Percentiles rank a stretch among this genome's conserved stretches.
phyloP scores from a whole-genome alignment of 73 alveolate genomes.

The Blepharisma stoltei region DNA sequence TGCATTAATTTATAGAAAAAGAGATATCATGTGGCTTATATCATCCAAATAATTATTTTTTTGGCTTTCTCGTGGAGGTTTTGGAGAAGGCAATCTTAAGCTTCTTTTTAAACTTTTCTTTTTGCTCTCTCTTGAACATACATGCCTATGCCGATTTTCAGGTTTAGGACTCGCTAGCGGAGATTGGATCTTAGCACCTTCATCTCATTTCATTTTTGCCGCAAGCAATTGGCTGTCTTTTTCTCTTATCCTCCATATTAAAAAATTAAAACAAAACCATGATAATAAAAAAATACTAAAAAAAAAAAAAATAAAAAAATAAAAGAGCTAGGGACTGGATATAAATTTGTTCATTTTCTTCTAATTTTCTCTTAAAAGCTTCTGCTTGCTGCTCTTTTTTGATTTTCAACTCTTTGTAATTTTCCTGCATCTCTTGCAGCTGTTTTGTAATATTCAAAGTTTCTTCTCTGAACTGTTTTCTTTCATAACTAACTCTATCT shows the following conservation, averaged over 20 bases:
- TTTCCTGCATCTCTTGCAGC: neutral
- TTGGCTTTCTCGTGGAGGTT: neutral
- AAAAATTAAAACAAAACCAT: no score
- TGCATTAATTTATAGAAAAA: no score
- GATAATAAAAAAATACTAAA: no score
- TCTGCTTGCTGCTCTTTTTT: neutral
- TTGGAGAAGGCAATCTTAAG: no score
- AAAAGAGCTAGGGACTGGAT: neutral
- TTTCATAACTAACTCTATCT: neutral
- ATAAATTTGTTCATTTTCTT: neutral
- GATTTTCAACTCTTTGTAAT: neutral
- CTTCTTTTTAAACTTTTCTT: no score
- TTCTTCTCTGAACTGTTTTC: neutral
- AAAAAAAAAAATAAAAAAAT: no score
- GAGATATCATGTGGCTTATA: conserved; percentile 16
- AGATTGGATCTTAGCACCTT: neutral
- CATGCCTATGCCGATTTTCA: no score
- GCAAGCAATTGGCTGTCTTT: neutral
- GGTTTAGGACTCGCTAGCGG: no score
- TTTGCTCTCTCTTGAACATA: no score
- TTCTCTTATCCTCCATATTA: no score
- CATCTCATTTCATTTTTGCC: neutral
- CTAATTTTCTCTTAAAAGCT: neutral
- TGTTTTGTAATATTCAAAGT: neutral
- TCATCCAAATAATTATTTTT: neutral